Percentiles rank a stretch among this genome's conserved stretches.
Evolutionary conservation across 768 basidiomycete species (phyloP).

Genomic region (Suillus plorans): DNA sequence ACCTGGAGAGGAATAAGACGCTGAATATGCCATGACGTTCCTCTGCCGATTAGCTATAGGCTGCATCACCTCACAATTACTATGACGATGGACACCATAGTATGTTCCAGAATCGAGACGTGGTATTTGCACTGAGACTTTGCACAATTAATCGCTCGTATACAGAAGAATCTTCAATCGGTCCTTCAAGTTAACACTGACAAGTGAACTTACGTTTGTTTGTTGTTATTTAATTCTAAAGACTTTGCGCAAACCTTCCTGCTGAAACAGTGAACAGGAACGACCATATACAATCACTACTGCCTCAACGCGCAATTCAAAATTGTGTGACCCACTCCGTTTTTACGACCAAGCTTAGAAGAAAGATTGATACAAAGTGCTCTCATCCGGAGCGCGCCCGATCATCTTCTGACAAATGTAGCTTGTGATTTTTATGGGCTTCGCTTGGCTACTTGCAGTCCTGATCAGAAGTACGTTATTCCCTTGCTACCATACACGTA

Average conservation of each 20-base stretch:
- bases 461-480: conserved; percentile 68
- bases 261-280: not conserved
- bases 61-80: no score
- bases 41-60: no score
- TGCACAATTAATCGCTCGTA: no score
- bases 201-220: conserved; percentile 2
- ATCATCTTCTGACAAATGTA: conserved; percentile 81
- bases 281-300: not conserved
- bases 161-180: no score
- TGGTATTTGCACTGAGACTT: no score
- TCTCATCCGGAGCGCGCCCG: conserved; percentile 74
- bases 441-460: conserved; percentile 73
- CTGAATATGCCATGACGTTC: no score
- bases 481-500: not conserved
- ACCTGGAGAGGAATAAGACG: no score
- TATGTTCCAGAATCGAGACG: no score
- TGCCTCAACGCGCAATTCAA: not conserved
- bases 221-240: conserved; percentile 17
- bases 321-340: not conserved
- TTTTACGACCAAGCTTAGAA: not conserved
- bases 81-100: no score
- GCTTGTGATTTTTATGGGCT: conserved; percentile 91
- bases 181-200: no score
- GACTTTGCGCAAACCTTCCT: not conserved
- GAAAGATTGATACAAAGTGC: conserved; percentile 74